These are phyloP conservation scores for Tricholoma terreum DNA, from an alignment of 768 basidiomycete genomes.

Conservation along the genomic window DNA sequence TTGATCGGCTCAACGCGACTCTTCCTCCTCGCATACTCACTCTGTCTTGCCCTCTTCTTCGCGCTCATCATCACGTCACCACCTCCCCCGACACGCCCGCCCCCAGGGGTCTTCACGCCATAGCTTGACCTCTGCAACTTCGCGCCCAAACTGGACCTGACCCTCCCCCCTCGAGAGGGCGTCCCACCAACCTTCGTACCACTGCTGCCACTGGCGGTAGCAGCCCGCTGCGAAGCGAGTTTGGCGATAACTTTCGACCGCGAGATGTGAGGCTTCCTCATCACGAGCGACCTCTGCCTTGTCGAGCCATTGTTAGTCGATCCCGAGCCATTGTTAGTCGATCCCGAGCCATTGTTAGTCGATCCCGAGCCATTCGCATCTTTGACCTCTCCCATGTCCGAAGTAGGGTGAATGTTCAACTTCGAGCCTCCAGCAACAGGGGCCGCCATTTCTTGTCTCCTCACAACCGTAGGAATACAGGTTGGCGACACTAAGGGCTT, in stretches of 20 bases:
- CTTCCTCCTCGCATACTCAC: slow-evolving; percentile 63
- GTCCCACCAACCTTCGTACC: slow-evolving; percentile 9
- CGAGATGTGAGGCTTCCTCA: slow-evolving; percentile 74
- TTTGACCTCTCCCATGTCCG: neutral
- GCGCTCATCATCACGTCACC: slow-evolving; percentile 52
- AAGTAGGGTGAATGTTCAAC: neutral
- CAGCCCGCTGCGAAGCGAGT: slow-evolving; percentile 68
- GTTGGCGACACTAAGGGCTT: slow-evolving; percentile 43
- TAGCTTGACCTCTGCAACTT: slow-evolving; percentile 39
- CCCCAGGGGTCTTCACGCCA: slow-evolving; percentile 28
- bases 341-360: neutral
- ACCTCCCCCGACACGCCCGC: slow-evolving; percentile 29
- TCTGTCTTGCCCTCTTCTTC: slow-evolving; percentile 73
- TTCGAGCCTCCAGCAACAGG: neutral
- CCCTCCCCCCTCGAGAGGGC: slow-evolving; percentile 27
- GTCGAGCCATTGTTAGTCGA: slow-evolving; percentile 4
- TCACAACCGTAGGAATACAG: slow-evolving; percentile 34
- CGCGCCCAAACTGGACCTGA: slow-evolving; percentile 53
- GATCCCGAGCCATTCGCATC: neutral
- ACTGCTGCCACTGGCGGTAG: slow-evolving; percentile 17
- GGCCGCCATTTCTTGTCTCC: slow-evolving; percentile 20
- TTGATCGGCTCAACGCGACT: slow-evolving; percentile 34
- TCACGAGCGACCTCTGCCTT: slow-evolving; percentile 33
- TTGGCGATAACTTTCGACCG: slow-evolving; percentile 77
- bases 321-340: neutral